A percentile compares a stretch with the other conserved stretches of the same genome.
Conservation (phyloP, 148 eudicot genomes). For the Nyssa sinensis region DNA sequence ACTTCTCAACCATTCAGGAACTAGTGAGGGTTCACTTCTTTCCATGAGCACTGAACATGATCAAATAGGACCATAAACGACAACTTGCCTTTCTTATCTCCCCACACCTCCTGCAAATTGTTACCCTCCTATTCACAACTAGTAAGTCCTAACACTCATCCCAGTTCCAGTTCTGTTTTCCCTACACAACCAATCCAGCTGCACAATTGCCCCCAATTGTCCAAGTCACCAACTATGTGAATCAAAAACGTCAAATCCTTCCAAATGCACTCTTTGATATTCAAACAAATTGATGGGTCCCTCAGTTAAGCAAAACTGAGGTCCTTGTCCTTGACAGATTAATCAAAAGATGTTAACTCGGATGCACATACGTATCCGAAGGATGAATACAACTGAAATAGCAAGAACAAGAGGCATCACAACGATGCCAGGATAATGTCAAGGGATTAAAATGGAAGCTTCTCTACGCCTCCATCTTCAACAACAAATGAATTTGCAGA, state of each 20-base stretch:
- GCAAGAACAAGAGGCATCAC: background rate
- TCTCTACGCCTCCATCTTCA: slow-evolving; percentile 22
- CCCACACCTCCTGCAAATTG: background rate
- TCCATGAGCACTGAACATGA: slow-evolving; percentile 83
- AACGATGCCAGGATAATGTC: too few species aligned
- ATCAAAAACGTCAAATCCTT: too few species aligned
- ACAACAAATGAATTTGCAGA: slow-evolving; percentile 19
- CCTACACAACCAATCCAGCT: background rate
- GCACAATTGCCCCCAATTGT: background rate
- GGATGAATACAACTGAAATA: background rate
- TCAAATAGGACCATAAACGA: slow-evolving; percentile 21
- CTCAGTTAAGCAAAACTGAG: too few species aligned
- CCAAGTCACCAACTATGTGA: background rate
- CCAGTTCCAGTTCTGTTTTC: background rate
- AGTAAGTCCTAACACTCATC: background rate
- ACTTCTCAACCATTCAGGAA: slow-evolving; percentile 89
- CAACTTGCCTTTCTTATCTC: slow-evolving; percentile 13
- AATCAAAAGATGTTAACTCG: background rate
- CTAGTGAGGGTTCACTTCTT: slow-evolving; percentile 87
- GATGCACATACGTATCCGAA: background rate
- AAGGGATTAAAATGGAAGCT: background rate
- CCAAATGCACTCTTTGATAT: background rate
- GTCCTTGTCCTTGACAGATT: slow-evolving; percentile 6
- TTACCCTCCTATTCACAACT: background rate
- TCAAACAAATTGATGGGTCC: too few species aligned